phyloP scores from a whole-genome alignment of 2,329 filamentous ascomycete species.

The Colletotrichum melonis region DNA sequence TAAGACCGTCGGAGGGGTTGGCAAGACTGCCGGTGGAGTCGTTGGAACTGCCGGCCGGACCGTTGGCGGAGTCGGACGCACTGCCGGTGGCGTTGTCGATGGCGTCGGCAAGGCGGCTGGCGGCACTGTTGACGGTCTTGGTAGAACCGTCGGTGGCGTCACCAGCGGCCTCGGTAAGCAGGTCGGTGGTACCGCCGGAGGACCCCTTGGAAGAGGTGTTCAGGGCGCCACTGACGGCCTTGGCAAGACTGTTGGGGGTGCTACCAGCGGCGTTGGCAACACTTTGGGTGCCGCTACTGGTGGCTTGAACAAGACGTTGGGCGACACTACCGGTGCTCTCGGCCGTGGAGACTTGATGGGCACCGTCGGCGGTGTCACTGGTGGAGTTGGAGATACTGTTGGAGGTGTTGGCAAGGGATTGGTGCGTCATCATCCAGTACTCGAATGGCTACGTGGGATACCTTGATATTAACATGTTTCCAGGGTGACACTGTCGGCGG shows the following conservation, averaged over 20 bases:
- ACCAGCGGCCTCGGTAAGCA: slow-evolving; percentile 20
- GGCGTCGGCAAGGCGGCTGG: slow-evolving; percentile 22
- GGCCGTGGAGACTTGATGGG: slow-evolving; percentile 23
- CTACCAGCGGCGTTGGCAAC: slow-evolving; percentile 23
- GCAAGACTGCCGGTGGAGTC: slow-evolving; percentile 16
- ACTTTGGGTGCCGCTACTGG: slow-evolving; percentile 25
- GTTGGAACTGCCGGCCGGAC: slow-evolving; percentile 12
- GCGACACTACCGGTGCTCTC: slow-evolving; percentile 26
- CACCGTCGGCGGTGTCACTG: slow-evolving; percentile 23
- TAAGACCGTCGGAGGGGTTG: slow-evolving; percentile 17
- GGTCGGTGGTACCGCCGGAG: slow-evolving; percentile 12
- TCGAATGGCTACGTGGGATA: neutral
- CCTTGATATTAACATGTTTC: neutral
- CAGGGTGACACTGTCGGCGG: slow-evolving; percentile 31
- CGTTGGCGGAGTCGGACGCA: slow-evolving; percentile 4
- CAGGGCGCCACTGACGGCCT: slow-evolving; percentile 5
- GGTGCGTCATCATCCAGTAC: neutral
- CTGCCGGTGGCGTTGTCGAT: neutral
- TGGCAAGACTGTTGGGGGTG: slow-evolving; percentile 20
- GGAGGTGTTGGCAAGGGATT: slow-evolving; percentile 33
- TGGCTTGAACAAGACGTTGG: slow-evolving; percentile 19
- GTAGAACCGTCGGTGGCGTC: slow-evolving; percentile 15
- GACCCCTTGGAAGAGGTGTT: slow-evolving; percentile 14
- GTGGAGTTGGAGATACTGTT: slow-evolving; percentile 26
- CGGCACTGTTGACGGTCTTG: neutral